Conservation (phyloP, 2,329 filamentous ascomycete species). For the Ramichloridium luteum region DNA sequence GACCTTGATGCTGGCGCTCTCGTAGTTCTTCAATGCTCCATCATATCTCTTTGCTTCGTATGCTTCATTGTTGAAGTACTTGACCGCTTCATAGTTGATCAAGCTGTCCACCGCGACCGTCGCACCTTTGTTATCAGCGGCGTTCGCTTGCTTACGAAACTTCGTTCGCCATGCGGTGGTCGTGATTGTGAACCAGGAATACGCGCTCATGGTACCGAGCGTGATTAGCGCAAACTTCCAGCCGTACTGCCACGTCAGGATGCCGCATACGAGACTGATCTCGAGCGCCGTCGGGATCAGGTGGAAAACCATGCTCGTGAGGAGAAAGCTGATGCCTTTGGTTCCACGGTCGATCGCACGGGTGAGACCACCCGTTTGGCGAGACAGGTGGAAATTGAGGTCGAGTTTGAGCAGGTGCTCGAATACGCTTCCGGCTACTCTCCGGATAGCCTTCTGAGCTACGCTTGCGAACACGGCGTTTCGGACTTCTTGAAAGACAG, state of each 20-base stretch:
- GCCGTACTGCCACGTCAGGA: slow-evolving; percentile 92
- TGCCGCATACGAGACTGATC: slow-evolving; percentile 90
- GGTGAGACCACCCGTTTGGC: slow-evolving; percentile 89
- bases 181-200: slow-evolving; percentile 91
- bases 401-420: slow-evolving; percentile 79
- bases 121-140: slow-evolving; percentile 87
- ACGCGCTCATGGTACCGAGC: slow-evolving; percentile 77
- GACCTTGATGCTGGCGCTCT: slow-evolving; percentile 92
- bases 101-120: slow-evolving; percentile 92
- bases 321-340: slow-evolving; percentile 92
- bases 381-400: slow-evolving; percentile 82
- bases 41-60: slow-evolving; percentile 90
- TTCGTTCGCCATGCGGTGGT: slow-evolving; percentile 97
- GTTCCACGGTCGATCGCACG: slow-evolving; percentile 92
- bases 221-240: slow-evolving; percentile 86
- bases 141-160: slow-evolving; percentile 88
- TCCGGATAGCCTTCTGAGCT: slow-evolving; percentile 88
- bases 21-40: slow-evolving; percentile 70
- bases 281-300: slow-evolving; percentile 87
- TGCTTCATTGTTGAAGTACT: slow-evolving; percentile 98
- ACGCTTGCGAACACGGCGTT: slow-evolving; percentile 97
- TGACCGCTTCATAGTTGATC: slow-evolving; percentile 98
- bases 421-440: slow-evolving; percentile 85
- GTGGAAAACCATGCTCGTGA: slow-evolving; percentile 98
- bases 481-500: slow-evolving; percentile 80